A percentile compares a stretch with the other conserved stretches of the same genome.
Evolutionary conservation across 768 basidiomycete genomes (phyloP).

Genomic region (Macrocybe gigantea): DNA sequence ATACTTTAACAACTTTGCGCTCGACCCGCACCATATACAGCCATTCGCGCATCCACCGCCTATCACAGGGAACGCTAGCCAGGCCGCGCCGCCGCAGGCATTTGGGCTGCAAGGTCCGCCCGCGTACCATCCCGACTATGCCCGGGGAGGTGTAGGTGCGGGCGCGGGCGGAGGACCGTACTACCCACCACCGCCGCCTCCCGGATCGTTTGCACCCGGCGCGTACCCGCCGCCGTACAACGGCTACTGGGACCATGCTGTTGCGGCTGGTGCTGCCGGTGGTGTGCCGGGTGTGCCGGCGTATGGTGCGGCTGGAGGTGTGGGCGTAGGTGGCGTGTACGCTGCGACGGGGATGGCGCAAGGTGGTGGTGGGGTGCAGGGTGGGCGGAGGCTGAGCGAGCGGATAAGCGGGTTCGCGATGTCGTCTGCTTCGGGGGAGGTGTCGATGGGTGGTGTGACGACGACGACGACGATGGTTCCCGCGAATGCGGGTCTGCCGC

Average conservation of each 20-base stretch:
- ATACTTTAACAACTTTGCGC: constrained; percentile 93
- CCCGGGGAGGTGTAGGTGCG: constrained; percentile 27
- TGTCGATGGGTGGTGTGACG: no score
- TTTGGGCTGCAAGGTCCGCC: constrained; percentile 70
- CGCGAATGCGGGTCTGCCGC: constrained; percentile 66
- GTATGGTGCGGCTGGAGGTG: no score
- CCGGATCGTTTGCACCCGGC: constrained; percentile 22
- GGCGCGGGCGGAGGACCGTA: constrained; percentile 13
- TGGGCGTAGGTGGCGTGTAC: no score
- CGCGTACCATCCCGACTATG: constrained; percentile 34
- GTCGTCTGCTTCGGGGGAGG: no score
- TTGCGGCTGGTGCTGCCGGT: constrained; percentile 4
- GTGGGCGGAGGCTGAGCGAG: constrained; percentile 64
- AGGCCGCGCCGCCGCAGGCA: constrained; percentile 77
- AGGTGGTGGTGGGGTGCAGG: no score
- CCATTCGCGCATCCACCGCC: constrained; percentile 78
- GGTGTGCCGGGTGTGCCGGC: no score
- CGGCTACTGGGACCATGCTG: constrained; percentile 38
- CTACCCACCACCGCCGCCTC: background rate
- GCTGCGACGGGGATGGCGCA: no score
- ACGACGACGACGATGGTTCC: constrained; percentile 28
- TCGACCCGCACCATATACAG: constrained; percentile 91
- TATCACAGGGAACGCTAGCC: constrained; percentile 54
- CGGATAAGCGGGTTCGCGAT: constrained; percentile 72
- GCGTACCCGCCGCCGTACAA: constrained; percentile 41